A percentile compares a stretch with the other conserved stretches of the same genome.
Evolutionary conservation across 257 asterid species (phyloP).

Genomic region (Solanum piurae): DNA sequence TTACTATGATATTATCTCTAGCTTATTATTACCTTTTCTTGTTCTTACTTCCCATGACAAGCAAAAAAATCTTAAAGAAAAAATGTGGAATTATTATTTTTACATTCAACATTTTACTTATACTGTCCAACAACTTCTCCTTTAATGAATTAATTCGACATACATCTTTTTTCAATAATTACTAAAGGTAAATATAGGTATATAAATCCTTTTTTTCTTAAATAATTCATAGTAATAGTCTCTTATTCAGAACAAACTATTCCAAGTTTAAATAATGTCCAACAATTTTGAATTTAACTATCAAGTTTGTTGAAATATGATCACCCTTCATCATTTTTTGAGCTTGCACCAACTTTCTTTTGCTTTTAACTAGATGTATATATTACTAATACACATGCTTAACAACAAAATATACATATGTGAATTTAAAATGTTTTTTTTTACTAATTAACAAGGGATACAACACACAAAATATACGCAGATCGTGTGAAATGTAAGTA

Average conservation of each 20-base stretch:
- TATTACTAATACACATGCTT: background rate
- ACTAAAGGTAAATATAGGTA: background rate
- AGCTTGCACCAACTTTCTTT: background rate
- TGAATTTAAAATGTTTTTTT: no score
- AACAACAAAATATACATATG: background rate
- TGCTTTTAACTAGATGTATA: background rate
- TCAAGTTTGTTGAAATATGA: background rate
- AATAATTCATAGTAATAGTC: background rate
- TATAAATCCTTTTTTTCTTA: background rate
- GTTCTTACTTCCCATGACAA: background rate
- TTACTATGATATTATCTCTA: background rate
- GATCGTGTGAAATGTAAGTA: background rate
- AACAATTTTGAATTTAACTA: background rate
- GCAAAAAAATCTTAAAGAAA: background rate
- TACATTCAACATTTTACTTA: background rate
- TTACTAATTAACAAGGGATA: background rate
- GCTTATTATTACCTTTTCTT: background rate
- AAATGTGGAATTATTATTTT: background rate
- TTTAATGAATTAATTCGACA: background rate
- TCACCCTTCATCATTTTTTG: background rate
- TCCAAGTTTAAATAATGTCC: background rate
- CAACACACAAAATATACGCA: background rate
- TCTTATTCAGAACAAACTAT: background rate
- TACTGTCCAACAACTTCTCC: background rate
- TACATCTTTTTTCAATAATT: background rate